Base-by-base conservation (phyloP, 805 yeast genomes). In the Metschnikowia rubicola region DNA sequence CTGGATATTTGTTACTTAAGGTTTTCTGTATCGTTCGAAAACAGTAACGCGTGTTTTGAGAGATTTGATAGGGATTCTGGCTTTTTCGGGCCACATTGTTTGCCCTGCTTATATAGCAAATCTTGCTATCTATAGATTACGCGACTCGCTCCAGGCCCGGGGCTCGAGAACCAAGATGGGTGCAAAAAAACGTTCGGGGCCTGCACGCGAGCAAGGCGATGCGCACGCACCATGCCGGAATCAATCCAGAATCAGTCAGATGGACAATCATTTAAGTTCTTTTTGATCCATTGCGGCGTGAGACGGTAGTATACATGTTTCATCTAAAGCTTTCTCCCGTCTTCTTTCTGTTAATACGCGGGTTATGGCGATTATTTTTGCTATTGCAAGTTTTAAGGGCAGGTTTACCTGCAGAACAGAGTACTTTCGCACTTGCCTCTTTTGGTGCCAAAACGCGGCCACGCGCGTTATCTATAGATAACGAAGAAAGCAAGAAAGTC, bases 91-190 rank as follows among this genome's bases (percentile, higher is more conserved):
- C 17, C 17, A 15, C 17, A 15, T 15, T 15, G 17, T 30, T 9
- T 15, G 37, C 10, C 37, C 26, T 8, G 12, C 28, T 31, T 39
- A 17, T 39, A 33, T 33, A 34, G n/a, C 9, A 6, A 30, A n/a
- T 17, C 36, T 28, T 17, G 41, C 30, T 39, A 45, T 39, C 44
- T 31, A 40, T 30, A 39, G 44, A 45, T 39, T 10, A 36, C 28
- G 48, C 48, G 44, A 33, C 41, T 19, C 32, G 35, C 15, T 15
- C 26, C 13, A 10, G 10, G 35, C 35, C 15, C 21, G 35, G 54
- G 54, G 47, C 46, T 19, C 15, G 17, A 28, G 21, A 32, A 32
- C 57, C 55, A 38, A 35, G 37, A 46, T 51, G 58, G 58, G 58
- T 55, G 58, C 56, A 55, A 55, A 55, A 51, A 37, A 35, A 35